Evolutionary conservation across 192 early-diverging fungal species (phyloP).

Genomic region (Coemansia sp.): DNA sequence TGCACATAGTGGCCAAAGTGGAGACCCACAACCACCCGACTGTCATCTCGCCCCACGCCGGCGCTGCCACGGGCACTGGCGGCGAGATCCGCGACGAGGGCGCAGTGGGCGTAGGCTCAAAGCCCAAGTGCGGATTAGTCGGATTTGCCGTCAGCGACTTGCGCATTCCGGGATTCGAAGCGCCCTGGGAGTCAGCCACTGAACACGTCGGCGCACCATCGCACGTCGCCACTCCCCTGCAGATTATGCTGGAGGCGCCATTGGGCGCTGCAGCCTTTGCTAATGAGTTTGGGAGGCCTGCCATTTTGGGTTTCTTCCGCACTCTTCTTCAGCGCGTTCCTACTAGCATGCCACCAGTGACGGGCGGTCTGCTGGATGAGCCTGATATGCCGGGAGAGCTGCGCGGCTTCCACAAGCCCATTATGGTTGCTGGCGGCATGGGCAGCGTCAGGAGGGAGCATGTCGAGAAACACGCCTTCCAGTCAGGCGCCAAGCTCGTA

Average conservation of each 20-base stretch:
- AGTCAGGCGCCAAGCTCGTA: slow-evolving; percentile 78
- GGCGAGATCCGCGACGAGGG: slow-evolving; percentile 99
- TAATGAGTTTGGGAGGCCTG: slow-evolving; percentile 98
- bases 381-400: slow-evolving; percentile 64
- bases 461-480: slow-evolving; percentile 82
- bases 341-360: slow-evolving; percentile 15
- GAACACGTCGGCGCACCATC: slow-evolving; percentile 80
- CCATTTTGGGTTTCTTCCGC: slow-evolving; percentile 96
- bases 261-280: slow-evolving; percentile 98
- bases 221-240: slow-evolving; percentile 89
- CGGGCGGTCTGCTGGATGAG: slow-evolving; percentile 46
- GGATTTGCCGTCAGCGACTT: slow-evolving; percentile 97
- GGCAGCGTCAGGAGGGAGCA: slow-evolving; percentile 92
- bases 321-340: slow-evolving; percentile 72
- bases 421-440: slow-evolving; percentile 99
- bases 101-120: slow-evolving; percentile 94
- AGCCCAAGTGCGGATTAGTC: slow-evolving; percentile 93
- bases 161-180: slow-evolving; percentile 84
- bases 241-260: slow-evolving; percentile 99
- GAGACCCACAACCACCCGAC: slow-evolving; percentile 99
- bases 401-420: slow-evolving; percentile 99
- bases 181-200: slow-evolving; percentile 87
- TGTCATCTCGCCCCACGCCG: slow-evolving; percentile 97
- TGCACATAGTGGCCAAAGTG: slow-evolving; percentile 95
- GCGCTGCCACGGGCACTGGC: slow-evolving; percentile 97